Conservation (phyloP, 352 stramenopile genomes). For the Phytophthora quininea region DNA sequence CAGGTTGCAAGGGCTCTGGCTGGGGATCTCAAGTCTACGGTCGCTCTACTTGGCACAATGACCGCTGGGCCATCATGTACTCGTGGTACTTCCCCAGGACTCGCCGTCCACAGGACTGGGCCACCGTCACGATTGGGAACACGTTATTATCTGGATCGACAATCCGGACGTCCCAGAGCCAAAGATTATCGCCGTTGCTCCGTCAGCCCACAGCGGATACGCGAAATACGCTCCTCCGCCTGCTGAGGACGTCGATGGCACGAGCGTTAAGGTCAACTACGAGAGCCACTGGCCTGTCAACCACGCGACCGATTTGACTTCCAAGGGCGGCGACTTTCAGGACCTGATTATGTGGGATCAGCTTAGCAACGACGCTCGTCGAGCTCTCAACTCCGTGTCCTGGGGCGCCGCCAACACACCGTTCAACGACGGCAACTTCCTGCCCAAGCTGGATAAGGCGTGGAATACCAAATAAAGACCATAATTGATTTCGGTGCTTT, state of each 20-base stretch:
- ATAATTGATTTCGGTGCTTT: no score
- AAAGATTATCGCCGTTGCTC: background rate
- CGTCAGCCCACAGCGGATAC: background rate
- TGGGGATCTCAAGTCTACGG: background rate
- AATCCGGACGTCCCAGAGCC: background rate
- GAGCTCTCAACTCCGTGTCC: background rate
- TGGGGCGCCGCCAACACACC: background rate
- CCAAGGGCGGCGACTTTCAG: background rate
- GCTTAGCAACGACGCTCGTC: background rate
- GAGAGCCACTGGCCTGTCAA: background rate
- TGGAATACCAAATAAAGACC: no score
- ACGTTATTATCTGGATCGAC: background rate
- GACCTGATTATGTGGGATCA: background rate
- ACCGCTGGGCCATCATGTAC: background rate
- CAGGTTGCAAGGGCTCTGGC: background rate
- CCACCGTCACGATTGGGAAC: background rate
- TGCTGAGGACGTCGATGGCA: background rate
- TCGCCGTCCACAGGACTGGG: background rate
- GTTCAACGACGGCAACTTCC: background rate
- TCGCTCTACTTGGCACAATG: background rate
- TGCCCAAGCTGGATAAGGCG: background rate
- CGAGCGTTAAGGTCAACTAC: background rate
- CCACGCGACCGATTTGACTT: background rate
- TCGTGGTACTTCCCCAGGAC: background rate
- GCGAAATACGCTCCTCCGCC: background rate